Percentiles rank a stretch among this genome's conserved stretches.
phyloP scores from a whole-genome alignment of 2,329 filamentous ascomycete species.

The Thelonectria olida region DNA sequence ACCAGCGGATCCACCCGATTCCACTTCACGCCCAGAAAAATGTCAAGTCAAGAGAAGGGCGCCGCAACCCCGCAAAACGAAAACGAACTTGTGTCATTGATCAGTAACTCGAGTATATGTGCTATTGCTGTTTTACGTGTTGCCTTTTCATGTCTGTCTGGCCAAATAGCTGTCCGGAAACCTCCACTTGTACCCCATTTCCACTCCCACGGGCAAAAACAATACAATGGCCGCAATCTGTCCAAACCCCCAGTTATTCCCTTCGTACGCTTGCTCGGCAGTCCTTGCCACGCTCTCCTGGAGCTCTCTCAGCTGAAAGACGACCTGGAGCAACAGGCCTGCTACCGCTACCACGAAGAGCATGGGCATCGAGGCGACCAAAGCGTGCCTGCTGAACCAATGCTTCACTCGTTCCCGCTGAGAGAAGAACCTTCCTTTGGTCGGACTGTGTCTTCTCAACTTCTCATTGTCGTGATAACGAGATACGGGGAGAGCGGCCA shows the following conservation, averaged over 20 bases:
- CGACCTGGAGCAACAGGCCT: not conserved
- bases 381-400: not conserved
- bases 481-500: not conserved
- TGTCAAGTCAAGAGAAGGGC: slow-evolving; percentile 19
- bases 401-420: not conserved
- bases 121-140: too few species aligned
- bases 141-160: not conserved
- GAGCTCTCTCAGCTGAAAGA: not conserved
- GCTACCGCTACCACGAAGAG: not conserved
- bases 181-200: slow-evolving; percentile 26
- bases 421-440: not conserved
- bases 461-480: not conserved
- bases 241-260: slow-evolving; percentile 31
- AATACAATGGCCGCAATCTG: slow-evolving; percentile 36
- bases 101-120: not conserved
- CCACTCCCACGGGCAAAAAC: slow-evolving; percentile 34
- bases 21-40: not conserved
- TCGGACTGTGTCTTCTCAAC: not conserved
- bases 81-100: not conserved
- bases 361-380: not conserved
- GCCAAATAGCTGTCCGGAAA: slow-evolving; percentile 14
- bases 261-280: not conserved
- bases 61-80: not conserved
- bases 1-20: not conserved
- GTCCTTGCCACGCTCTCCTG: not conserved